phyloP scores from a whole-genome alignment of 2,329 filamentous ascomycete genomes.

The Pezicula radicicola region DNA sequence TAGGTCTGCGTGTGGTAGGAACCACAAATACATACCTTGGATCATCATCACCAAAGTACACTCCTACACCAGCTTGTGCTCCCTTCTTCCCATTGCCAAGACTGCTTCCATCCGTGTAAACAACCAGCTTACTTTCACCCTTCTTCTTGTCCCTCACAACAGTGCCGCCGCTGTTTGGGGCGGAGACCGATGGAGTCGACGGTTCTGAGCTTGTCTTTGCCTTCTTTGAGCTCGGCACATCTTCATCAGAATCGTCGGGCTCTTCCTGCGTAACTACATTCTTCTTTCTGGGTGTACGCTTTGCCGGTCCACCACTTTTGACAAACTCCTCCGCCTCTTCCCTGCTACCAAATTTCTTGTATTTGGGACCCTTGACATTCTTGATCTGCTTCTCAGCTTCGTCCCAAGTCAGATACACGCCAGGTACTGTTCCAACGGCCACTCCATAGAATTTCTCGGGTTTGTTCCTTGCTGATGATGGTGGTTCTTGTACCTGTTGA shows the following conservation, averaged over 20 bases:
- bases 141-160: neutral
- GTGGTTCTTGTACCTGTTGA: slow-evolving; percentile 37
- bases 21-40: slow-evolving; percentile 38
- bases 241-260: neutral
- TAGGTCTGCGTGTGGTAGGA: neutral
- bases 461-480: slow-evolving; percentile 18
- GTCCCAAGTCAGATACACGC: slow-evolving; percentile 63
- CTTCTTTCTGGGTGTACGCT: slow-evolving; percentile 29
- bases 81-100: slow-evolving; percentile 53
- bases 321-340: slow-evolving; percentile 80
- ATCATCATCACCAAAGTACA: slow-evolving; percentile 59
- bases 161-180: too few species aligned
- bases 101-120: slow-evolving; percentile 64
- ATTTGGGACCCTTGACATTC: slow-evolving; percentile 66
- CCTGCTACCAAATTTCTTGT: slow-evolving; percentile 66
- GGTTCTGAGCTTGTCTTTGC: slow-evolving; percentile 5
- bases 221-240: slow-evolving; percentile 12
- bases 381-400: slow-evolving; percentile 71
- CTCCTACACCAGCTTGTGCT: slow-evolving; percentile 59
- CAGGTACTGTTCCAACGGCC: slow-evolving; percentile 54
- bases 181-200: too few species aligned
- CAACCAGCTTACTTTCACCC: slow-evolving; percentile 28
- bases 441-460: slow-evolving; percentile 56
- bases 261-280: slow-evolving; percentile 27
- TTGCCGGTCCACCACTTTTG: slow-evolving; percentile 29